Evolutionary conservation across 257 asterid genomes (phyloP).

Genomic region (Lycium barbarum): DNA sequence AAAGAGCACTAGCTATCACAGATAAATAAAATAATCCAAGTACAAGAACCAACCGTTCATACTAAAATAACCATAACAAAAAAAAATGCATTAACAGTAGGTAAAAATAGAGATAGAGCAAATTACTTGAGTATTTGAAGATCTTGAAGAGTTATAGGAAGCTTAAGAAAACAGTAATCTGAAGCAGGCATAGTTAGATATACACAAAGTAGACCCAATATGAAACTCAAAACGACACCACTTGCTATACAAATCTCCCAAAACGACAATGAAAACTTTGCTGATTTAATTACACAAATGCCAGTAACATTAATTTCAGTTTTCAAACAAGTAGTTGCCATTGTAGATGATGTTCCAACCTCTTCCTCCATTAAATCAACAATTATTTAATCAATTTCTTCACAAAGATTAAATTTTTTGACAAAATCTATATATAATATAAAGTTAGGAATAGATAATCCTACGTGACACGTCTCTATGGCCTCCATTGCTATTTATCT

Average conservation of each 20-base stretch:
- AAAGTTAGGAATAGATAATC: too few relatives aligned
- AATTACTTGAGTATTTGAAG: slow-evolving; percentile 78
- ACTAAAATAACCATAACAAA: not conserved
- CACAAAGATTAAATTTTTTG: not conserved
- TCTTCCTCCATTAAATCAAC: not conserved
- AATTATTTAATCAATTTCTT: not conserved
- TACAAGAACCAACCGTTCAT: too few relatives aligned
- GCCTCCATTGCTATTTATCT: too few relatives aligned
- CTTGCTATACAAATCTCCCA: slow-evolving; percentile 68
- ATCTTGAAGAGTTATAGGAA: slow-evolving; percentile 82
- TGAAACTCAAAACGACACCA: slow-evolving; percentile 75
- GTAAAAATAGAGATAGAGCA: not conserved
- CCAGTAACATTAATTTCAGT: too few relatives aligned
- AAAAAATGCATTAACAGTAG: too few relatives aligned
- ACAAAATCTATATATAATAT: not conserved
- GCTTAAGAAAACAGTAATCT: slow-evolving; percentile 92
- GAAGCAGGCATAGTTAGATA: slow-evolving; percentile 88
- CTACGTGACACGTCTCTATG: too few relatives aligned
- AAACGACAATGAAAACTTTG: slow-evolving; percentile 60
- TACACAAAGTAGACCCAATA: slow-evolving; percentile 61
- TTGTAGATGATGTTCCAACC: not conserved
- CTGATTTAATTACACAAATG: slow-evolving; percentile 28
- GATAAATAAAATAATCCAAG: too few relatives aligned
- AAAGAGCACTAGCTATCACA: too few relatives aligned
- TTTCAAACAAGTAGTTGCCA: not conserved